phyloP scores from a whole-genome alignment of 2,329 filamentous ascomycete species.

The Alternaria arbusti region DNA sequence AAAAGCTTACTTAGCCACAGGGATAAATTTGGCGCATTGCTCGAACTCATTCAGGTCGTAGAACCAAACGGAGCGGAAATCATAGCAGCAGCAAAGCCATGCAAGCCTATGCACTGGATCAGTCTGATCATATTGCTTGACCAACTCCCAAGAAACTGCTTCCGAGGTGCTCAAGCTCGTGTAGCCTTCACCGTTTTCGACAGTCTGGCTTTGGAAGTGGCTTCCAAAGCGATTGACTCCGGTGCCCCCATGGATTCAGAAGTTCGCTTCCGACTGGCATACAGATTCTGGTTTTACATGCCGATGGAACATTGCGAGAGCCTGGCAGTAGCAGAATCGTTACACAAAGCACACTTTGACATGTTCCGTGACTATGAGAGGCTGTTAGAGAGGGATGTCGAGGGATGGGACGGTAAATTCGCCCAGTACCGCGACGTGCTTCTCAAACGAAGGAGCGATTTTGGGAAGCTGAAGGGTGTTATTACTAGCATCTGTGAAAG shows the following conservation, averaged over 20 bases:
- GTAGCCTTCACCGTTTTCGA: slow-evolving; percentile 7
- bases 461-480: not conserved
- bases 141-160: slow-evolving; percentile 7
- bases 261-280: not conserved
- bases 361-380: not conserved
- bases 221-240: not conserved
- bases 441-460: not conserved
- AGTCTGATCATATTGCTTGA: slow-evolving; percentile 5
- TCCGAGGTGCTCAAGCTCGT: not conserved
- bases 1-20: not conserved
- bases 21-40: not conserved
- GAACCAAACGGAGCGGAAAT: not conserved
- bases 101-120: slow-evolving; percentile 3
- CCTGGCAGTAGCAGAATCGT: not conserved
- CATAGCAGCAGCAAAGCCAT: not conserved
- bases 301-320: not conserved
- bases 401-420: not conserved
- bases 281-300: not conserved
- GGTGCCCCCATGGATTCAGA: not conserved
- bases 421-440: not conserved
- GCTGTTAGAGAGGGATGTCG: not conserved
- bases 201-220: not conserved
- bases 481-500: not conserved
- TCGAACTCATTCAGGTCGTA: not conserved
- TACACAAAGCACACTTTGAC: not conserved